Base-by-base conservation (phyloP, 495 filamentous ascomycete species). In the Filosporella fistucella region DNA sequence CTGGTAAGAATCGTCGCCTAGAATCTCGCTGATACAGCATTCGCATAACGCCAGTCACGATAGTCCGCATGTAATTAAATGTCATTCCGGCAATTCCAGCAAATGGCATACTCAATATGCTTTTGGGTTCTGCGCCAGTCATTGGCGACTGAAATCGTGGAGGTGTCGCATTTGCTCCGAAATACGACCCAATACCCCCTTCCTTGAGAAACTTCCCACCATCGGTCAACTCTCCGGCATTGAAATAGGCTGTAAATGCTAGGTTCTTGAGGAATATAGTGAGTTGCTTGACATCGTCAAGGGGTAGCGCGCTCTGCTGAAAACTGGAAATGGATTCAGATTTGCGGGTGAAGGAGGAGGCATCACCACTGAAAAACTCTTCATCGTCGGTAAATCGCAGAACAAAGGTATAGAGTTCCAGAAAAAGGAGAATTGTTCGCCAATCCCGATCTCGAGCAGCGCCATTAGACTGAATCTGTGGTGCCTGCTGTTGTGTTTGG, bases 21-120 rank as follows among this genome's bases (percentile, higher is more conserved):
- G 93, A 99, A 67, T 99, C 94, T 59, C 94, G 77, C 63, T 96
- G 88, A 59, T 99, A 95, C 20, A 99, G 73, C 76, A 91, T 88
- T 45, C 82, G 81, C 59, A 95, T 68, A 2, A 96, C 71, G n/a
- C 85, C 82, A 5, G 89, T 91, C 1, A 88, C 84, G 6, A 90
- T 68, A n/a, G 76, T 80, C 52, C 86, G 85, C 58, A 96, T 77
- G 46, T 90, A 85, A 17, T 83, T 75, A 38, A 95, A 73, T 3
- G 80, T 88, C 61, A 96, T 80, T 0, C 89, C 86, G 20, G 82
- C 76, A 37, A 89, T 66, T 21, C 68, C 66, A 24, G 52, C 51
- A 45, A 58, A 60, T 1, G 66, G 54, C 30, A 68, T 71, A 13
- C 16, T 26, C 10, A 26, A n/a, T 2, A 43, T 9, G 12, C 56